A percentile compares a stretch with the other conserved stretches of the same genome.
Conservation (phyloP, 2,329 filamentous ascomycete species). For the Arthrobotrys iridis region DNA sequence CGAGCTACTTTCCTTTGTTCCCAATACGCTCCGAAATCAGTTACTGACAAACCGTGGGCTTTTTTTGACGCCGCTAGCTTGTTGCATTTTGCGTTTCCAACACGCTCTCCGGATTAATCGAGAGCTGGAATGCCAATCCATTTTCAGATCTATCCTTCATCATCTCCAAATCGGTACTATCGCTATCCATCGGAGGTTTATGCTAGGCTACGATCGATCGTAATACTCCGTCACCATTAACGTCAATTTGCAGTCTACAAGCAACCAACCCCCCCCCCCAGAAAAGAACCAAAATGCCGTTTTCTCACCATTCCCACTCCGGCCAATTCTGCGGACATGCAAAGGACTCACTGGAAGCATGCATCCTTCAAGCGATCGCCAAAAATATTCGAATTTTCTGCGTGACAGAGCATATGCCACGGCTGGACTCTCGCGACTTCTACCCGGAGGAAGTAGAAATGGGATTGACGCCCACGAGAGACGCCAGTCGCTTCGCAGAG, state of each 20-base stretch:
- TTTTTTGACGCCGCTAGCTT: neutral
- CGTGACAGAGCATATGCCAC: constrained; percentile 94
- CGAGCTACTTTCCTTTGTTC: too few relatives aligned
- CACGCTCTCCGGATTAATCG: too few relatives aligned
- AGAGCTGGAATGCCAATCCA: too few relatives aligned
- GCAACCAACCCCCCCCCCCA: too few relatives aligned
- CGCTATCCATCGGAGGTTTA: too few relatives aligned
- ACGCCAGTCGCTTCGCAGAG: constrained; percentile 71
- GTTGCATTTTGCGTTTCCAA: constrained; percentile 5
- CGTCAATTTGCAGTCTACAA: neutral
- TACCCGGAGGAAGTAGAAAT: constrained; percentile 85
- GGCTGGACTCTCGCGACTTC: constrained; percentile 75
- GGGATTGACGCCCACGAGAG: constrained; percentile 59
- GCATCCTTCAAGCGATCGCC: constrained; percentile 80
- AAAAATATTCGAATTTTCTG: constrained; percentile 84
- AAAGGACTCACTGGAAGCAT: constrained; percentile 81
- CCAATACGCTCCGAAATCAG: too few relatives aligned
- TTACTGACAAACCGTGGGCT: neutral
- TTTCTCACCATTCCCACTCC: constrained; percentile 97
- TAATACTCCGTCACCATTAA: neutral
- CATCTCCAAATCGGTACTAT: too few relatives aligned
- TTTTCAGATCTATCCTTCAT: neutral
- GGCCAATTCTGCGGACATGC: constrained; percentile 97
- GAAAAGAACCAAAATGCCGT: constrained; percentile 85
- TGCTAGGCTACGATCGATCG: too few relatives aligned